Base-by-base conservation (phyloP, 1,284 basidiomycete genomes). In the Fomitopsis betulina region DNA sequence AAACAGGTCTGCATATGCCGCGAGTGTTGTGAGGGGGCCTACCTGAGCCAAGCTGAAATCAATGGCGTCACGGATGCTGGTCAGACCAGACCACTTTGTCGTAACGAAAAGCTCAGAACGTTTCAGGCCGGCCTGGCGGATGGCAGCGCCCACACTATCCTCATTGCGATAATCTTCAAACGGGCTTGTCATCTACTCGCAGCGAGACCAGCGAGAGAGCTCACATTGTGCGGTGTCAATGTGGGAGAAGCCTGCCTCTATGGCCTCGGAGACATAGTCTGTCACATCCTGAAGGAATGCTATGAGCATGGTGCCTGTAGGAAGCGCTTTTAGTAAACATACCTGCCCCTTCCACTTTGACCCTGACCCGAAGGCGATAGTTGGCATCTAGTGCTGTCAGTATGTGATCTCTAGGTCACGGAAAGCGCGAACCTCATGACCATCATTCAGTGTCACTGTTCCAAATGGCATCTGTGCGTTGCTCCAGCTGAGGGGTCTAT, bases 21-120 rank as follows among this genome's bases (percentile, higher is more conserved):
- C 8, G n/a, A 2, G 9, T 10, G 5, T 39, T 27, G 19, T 12
- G 7, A 53, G 43, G 38, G 45, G 19, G 65, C 75, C 39, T 59
- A 85, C 84, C 59, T 85, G 82, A 59, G 79, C 70, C 59, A 91
- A 67, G 60, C 84, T 86, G 59, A 84, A 79, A 19, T 74, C 64
- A 49, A 86, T 80, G 0, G 83, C 83, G 7, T 81, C 78, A 12
- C 75, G 72, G 6, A 86, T 79, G 39, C 80, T 79, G 51, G 81
- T 76, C 17, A 79, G 60, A 0, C 85, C 83, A 23, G 81, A 83
- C 70, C 83, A 89, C 69, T 80, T 81, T 35, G 80, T 79, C 27
- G 81, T 81, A 39, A 78, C 65, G 62, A 64, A 77, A 2, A 77
- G 50, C 6, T 76, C 71, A 2, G 63, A 62, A 17, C 76, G 70